Evolutionary conservation across 306 rosid species (phyloP), one percentile per base, ranked within the genome.

Genomic region (Calophaca sinica): DNA sequence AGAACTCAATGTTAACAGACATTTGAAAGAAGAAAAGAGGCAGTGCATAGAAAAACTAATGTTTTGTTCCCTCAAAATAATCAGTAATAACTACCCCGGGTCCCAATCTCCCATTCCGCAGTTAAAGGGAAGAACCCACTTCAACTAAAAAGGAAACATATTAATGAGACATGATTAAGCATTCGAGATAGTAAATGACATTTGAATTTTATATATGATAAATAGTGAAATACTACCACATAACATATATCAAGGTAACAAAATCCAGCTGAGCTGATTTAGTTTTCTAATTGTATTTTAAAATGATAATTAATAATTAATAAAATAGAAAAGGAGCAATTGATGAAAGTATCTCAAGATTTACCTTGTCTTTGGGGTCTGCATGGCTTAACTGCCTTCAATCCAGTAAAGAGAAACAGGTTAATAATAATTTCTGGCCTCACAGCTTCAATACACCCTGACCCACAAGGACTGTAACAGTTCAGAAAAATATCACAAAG

Each of bases 331-430:
- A 68, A 78, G 63, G 62, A 72, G 12, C 32, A 76, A 39, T 71
- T 45, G 9, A 57, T 29, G 36, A 60, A 48, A 76, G 67, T 64
- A 71, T 49, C 72, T 60, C 48, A 76, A 89, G 79, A 58, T 77
- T 77, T 84, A 96, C 98, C 99, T 90, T 79, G 97, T 83, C 87
- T 96, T 96, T 10, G 99, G 91, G 83, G 99, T 92, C 87, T 96
- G 99, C 99, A 96, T 96, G 54, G 61, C 85, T 82, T 75, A 59
- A 52, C 54, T 70, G 59, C 84, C 81, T 76, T 75, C 55, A 15
- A 49, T 53, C 71, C 76, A 51, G 82, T 49, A 80, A 80, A 74
- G 49, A 14, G 70, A 83, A 71, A 68, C 1, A 62, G 57, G 73
- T 72, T 60, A 73, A 76, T 78, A 68, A 65, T n/a, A n/a, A n/a